These are phyloP conservation scores for Calocybe indica DNA, from an alignment of 768 basidiomycete species.

Conservation along the genomic window DNA sequence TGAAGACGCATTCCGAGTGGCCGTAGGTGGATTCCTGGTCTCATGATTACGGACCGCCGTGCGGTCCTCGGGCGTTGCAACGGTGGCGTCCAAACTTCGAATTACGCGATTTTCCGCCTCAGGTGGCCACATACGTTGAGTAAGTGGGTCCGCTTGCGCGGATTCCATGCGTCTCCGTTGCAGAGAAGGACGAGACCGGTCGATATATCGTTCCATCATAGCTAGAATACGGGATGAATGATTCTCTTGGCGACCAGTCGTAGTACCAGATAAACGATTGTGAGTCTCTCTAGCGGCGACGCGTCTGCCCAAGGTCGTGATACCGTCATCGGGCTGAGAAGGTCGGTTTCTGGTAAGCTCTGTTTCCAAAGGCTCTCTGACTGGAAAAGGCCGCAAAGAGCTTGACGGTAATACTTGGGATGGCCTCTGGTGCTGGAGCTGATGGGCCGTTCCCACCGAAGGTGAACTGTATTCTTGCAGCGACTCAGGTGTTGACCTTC, in stretches of 20 bases:
- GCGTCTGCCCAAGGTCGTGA: slow-evolving; percentile 13
- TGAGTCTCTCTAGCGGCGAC: background rate
- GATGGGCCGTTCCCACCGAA: background rate
- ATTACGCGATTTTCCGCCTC: too few species aligned
- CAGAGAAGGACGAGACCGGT: too few species aligned
- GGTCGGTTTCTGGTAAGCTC: slow-evolving; percentile 11
- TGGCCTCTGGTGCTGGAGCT: slow-evolving; percentile 9
- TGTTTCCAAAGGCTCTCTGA: background rate
- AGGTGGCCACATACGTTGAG: too few species aligned
- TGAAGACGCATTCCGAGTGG: background rate
- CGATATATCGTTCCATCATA: too few species aligned
- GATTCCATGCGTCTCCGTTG: too few species aligned
- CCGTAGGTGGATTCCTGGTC: too few species aligned
- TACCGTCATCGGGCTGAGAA: slow-evolving; percentile 14
- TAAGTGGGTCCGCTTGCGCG: too few species aligned
- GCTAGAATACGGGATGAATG: too few species aligned
- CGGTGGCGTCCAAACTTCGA: background rate
- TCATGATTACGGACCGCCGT: background rate
- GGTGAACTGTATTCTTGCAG: background rate
- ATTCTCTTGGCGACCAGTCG: too few species aligned
- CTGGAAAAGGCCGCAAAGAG: background rate
- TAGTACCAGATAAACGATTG: too few species aligned
- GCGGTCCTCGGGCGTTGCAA: background rate
- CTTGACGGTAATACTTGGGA: background rate
- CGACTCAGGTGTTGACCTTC: background rate